Percentiles rank a stretch among this genome's conserved stretches.
phyloP scores from a whole-genome alignment of 31 red algal species.

The Odonthalia washingtoniensis region DNA sequence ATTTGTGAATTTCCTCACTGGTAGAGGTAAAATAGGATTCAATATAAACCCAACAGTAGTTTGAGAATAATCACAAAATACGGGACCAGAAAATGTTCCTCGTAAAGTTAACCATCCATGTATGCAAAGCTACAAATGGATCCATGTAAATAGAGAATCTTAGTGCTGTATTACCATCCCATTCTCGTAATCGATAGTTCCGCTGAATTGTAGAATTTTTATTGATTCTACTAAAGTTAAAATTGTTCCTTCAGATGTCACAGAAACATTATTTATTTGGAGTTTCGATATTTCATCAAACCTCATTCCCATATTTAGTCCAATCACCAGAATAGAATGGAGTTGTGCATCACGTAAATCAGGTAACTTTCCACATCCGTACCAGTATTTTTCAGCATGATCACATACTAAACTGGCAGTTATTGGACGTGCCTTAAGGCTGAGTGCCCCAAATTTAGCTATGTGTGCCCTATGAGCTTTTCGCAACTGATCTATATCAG shows the following conservation, averaged over 20 bases:
- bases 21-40: not conserved
- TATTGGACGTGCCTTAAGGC: not conserved
- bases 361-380: not conserved
- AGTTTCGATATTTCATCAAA: conserved; percentile 30
- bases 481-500: conserved; percentile 15
- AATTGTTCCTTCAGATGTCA: not conserved
- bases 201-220: conserved; percentile 48
- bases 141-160: conserved; percentile 49
- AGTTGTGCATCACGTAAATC: not conserved
- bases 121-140: conserved; percentile 36
- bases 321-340: conserved; percentile 23
- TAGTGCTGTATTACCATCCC: conserved; percentile 41
- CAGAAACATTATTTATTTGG: conserved; percentile 23
- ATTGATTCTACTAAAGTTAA: conserved; percentile 37
- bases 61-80: not conserved
- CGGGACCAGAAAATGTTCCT: not conserved
- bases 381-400: not conserved
- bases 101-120: not conserved
- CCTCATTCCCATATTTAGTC: too few species aligned
- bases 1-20: not conserved
- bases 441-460: conserved; percentile 22
- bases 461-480: conserved; percentile 27
- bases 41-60: not conserved
- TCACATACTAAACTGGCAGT: too few species aligned
- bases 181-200: conserved; percentile 36